Base-by-base conservation (phyloP, 1,139 yeast species). In the Ashbya aceris region DNA sequence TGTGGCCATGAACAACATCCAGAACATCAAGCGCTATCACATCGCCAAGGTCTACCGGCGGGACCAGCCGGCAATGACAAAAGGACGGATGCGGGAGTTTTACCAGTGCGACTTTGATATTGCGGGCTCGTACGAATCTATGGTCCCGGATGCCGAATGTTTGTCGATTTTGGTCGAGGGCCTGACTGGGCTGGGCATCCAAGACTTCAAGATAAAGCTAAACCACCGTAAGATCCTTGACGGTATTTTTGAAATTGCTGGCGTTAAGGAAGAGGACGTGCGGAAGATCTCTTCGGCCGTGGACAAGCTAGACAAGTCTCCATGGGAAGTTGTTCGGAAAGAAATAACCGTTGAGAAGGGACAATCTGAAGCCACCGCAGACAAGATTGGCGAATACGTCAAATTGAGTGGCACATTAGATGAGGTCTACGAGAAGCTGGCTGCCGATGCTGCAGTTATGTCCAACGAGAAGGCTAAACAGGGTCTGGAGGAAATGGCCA, bases 41-140 rank as follows among this genome's bases (percentile, higher is more conserved):
- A 85, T 91, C 52, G 98, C 98, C 54, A 91, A 91, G 66, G 98
- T 91, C 42, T 91, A 91, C 68, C 78, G 98, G 69, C 82, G 98
- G 68, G 98, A 91, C 63, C 98, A 91, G 66, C 98, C 98, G 5
- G 98, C 98, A 11, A 91, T 91, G 98, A 89, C 97, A 45, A 91
- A 91, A 66, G 98, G 98, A 46, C 79, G 98, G 67, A 91, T 91
- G 98, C 83, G 98, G 74, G 98, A 91, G 66, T 91, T 91, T 58
- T 91, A 91, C 67, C 98, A 91, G 68, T 91, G 98, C 70, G 98
- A 91, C 69, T 84, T 91, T 56, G 98, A 91, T 63, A 73, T 91
- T 58, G 98, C 98, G 30, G 98, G 98, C 43, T 68, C 65, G 45
- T 89, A 83, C 63, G 98, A 91, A 59, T 60, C 79, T 33, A 91